Evolutionary conservation across 176 grass and related monocot species (phyloP).

Genomic region (Zea luxurians): DNA sequence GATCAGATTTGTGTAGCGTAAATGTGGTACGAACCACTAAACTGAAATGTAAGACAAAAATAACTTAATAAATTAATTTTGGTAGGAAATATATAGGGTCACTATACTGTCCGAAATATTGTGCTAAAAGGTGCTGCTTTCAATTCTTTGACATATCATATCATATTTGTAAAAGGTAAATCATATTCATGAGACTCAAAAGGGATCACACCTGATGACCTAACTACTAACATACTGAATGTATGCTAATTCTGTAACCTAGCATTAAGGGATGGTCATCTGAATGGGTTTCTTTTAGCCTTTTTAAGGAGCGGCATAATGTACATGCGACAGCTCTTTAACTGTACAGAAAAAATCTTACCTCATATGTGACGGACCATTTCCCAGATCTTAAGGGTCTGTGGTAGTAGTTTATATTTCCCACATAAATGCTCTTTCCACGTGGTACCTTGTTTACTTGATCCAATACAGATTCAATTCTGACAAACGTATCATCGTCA

Average conservation of each 20-base stretch:
- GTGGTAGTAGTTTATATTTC: conserved; percentile 94
- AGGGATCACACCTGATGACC: not conserved
- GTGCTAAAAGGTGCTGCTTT: not conserved
- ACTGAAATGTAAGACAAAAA: not conserved
- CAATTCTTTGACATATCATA: not conserved
- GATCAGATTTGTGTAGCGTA: conserved; percentile 14
- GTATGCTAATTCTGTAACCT: not conserved
- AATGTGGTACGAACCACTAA: not conserved
- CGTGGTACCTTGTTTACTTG: conserved; percentile 64
- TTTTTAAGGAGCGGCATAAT: not conserved
- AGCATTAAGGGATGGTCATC: not conserved
- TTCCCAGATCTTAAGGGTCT: conserved; percentile 73
- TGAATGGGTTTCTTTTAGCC: not conserved
- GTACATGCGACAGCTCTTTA: not conserved
- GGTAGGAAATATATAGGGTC: not conserved
- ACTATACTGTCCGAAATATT: not conserved
- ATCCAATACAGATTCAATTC: conserved; percentile 64
- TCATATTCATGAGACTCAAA: not conserved
- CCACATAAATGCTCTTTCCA: conserved; percentile 62
- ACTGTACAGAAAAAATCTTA: conserved; percentile 40
- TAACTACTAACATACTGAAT: not conserved
- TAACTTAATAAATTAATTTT: not conserved
- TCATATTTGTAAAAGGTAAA: not conserved
- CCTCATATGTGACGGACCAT: conserved; percentile 92
- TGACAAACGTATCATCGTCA: conserved; percentile 82